Base-by-base conservation (phyloP, 352 stramenopile species). In the Globisporangium canariense region DNA sequence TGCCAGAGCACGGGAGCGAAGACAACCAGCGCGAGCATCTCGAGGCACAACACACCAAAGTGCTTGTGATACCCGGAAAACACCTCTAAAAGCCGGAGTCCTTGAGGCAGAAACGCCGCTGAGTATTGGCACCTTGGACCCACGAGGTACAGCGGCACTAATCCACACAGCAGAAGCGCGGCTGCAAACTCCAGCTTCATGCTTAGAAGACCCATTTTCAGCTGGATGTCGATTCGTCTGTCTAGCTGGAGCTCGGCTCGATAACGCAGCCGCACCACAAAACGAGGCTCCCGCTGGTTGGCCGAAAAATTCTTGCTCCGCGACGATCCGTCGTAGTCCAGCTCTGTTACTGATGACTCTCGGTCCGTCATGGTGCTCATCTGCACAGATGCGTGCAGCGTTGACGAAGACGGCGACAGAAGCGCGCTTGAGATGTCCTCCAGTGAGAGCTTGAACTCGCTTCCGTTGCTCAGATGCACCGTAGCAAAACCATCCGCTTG, bases 401-500 rank as follows among this genome's bases (percentile, higher is more conserved):
- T 45, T 20, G 62, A 62, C 28, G 46, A 75, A 2, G 41, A 64
- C 1, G 74, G 45, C 11, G 68, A 57, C 1, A 79, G 32, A 2
- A 78, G 53, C n/a, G 71, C 60, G 6, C 63, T 50, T n/a, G 68
- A 62, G 6, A 81, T 55, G 30, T 81, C 69, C 34, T 81, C 71
- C 11, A 81, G 58, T 13, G 68, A 71, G 22, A 81, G 55, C n/a
- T 55, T 66, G 22, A 81, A 78, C 22, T 50, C 58, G 30, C 65
- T 68, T 8, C 74, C 74, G 30, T 77, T 67, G 13, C 51, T 70
- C 14, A 81, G 53, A 4, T 64, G 47, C 32, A 81, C 62, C 13
- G 58, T 38, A 32, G 78, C 58, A 18, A 63, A 40, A 7, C 55
- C 58, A 14, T 59, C 51, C 0, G 66, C 69, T 7, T 61, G 62